Evolutionary conservation across 2,329 filamentous ascomycete species (phyloP), one percentile per base, ranked within the genome.

Genomic region (Verticillium nonalfalfae): DNA sequence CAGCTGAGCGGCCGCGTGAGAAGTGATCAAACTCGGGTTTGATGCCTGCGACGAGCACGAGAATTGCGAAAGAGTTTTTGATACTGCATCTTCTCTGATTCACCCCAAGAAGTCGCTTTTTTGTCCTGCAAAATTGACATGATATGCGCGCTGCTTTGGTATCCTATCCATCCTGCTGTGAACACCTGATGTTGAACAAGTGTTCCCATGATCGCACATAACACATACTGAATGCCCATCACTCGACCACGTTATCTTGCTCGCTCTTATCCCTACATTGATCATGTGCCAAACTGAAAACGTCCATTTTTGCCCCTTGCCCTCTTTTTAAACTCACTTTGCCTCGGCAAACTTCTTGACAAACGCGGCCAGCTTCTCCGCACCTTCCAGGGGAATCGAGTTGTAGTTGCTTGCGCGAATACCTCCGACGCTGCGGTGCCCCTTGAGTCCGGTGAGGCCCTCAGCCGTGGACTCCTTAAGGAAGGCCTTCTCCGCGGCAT

Each of bases 321-420:
- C 38, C 9, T n/a, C 13, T 10, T 9, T 21, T 31, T 36, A 9
- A 13, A 38, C 36, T 57, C 34, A 52, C 6, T 52, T 52, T 10
- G 71, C 68, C 64, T 70, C 74, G 31, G 84, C 83, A 72, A 86
- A 87, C 0, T 73, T 70, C 11, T 76, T 70, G 59, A 93, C 81
- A 65, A 90, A 91, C 34, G 76, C 74, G 56, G 84, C 87, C 56
- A 93, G 79, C 74, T 89, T 89, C 75, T 90, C 79, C 0, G 86
- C 88, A 0, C 85, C 88, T 50, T 85, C 83, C 0, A 89, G 71
- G 0, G 89, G 75, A 52, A 97, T 88, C 1, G 91, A 90, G 76
- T 97, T 97, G 78, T 97, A 98, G 73, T 95, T 97, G 74, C 85
- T 90, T 21, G 89, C 89, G 14, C 94, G 85, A 64, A 97, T 93